Conservation (phyloP, 352 stramenopile species). For the Phytophthora capsici region DNA sequence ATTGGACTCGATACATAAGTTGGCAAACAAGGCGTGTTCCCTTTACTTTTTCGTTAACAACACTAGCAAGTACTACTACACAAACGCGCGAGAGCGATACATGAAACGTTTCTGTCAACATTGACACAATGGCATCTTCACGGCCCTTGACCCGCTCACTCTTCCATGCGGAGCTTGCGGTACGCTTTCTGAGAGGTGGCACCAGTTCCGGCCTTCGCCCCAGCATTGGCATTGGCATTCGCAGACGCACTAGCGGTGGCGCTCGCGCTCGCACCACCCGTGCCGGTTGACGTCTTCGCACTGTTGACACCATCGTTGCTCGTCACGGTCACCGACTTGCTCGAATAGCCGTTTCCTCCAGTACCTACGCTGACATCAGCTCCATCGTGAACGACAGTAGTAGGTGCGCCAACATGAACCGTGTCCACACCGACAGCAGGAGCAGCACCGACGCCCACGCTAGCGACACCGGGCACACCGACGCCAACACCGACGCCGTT, state of each 20-base stretch:
- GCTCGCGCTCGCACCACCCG: slow-evolving; percentile 1
- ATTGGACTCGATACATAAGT: too few species aligned
- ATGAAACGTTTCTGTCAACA: too few species aligned
- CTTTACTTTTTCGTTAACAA: too few species aligned
- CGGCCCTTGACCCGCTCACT: background rate
- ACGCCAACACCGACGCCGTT: slow-evolving; percentile 3
- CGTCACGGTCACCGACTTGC: slow-evolving; percentile 10
- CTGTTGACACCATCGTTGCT: slow-evolving; percentile 1
- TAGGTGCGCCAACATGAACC: background rate
- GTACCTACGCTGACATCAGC: slow-evolving; percentile 1
- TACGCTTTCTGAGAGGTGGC: slow-evolving; percentile 9
- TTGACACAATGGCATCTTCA: too few species aligned
- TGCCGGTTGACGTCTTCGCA: slow-evolving; percentile 10
- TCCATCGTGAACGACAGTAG: slow-evolving; percentile 7
- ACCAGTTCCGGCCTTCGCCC: background rate
- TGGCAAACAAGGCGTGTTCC: too few species aligned
- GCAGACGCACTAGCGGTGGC: slow-evolving; percentile 6
- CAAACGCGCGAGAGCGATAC: background rate
- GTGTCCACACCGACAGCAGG: background rate
- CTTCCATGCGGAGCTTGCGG: slow-evolving; percentile 3
- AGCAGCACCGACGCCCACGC: background rate
- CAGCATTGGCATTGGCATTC: slow-evolving; percentile 7
- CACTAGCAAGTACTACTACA: background rate
- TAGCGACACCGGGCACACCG: background rate
- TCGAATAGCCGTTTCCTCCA: slow-evolving; percentile 7